Evolutionary conservation across 1,284 basidiomycete species (phyloP).

Genomic region (Apiotrichum brassicae): DNA sequence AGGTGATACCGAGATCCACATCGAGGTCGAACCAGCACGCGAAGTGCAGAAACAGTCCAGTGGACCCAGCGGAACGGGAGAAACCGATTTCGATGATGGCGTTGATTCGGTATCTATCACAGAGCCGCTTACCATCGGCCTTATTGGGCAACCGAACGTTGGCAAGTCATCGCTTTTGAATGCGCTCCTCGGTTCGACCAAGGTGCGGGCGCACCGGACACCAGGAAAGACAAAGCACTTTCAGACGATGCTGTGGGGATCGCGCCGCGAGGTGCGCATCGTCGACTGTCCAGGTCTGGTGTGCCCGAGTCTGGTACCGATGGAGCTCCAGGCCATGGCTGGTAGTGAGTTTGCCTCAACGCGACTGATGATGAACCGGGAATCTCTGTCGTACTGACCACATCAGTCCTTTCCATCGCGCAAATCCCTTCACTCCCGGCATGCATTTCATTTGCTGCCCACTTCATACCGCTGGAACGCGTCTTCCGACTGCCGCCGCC

Average conservation of each 20-base stretch:
- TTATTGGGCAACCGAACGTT: conserved; percentile 90
- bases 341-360: conserved; percentile 13
- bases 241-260: conserved; percentile 75
- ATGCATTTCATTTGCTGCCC: conserved; percentile 63
- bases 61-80: no score
- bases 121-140: conserved; percentile 66
- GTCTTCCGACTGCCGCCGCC: conserved; percentile 54
- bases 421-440: conserved; percentile 73
- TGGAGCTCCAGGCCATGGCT: conserved; percentile 66
- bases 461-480: conserved; percentile 68
- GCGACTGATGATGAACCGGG: neutral
- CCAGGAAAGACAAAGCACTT: conserved; percentile 96
- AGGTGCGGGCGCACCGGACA: conserved; percentile 76
- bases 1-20: conserved; percentile 1
- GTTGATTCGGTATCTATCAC: conserved; percentile 21
- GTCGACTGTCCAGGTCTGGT: conserved; percentile 83
- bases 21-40: conserved; percentile 24
- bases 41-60: conserved; percentile 14
- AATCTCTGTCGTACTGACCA: neutral
- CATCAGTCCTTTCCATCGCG: conserved; percentile 66
- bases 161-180: conserved; percentile 88
- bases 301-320: conserved; percentile 67
- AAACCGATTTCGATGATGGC: no score
- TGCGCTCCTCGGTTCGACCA: conserved; percentile 73
- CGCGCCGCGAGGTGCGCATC: conserved; percentile 64